phyloP scores from a whole-genome alignment of 441 rosid species.

The Eruca vesicaria region DNA sequence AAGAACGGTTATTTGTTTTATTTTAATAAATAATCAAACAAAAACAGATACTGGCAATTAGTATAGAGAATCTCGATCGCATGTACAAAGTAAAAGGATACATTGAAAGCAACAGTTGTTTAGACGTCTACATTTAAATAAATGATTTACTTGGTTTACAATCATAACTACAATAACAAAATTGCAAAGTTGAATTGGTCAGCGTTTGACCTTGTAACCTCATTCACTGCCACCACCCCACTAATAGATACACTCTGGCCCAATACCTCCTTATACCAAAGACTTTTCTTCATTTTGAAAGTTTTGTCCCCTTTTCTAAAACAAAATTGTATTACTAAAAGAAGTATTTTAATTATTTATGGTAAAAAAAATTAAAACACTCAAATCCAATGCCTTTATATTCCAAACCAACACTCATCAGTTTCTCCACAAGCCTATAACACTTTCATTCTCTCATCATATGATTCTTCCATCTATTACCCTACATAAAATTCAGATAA shows the following conservation, averaged over 20 bases:
- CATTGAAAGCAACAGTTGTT: slow-evolving; percentile 26
- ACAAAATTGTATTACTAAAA: not conserved
- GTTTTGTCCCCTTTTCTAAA: slow-evolving; percentile 48
- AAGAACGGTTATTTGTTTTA: not conserved
- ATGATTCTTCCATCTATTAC: not conserved
- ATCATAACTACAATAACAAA: slow-evolving; percentile 1
- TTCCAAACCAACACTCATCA: slow-evolving; percentile 34
- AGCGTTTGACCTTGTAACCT: slow-evolving; percentile 51
- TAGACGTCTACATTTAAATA: not conserved
- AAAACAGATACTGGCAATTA: not conserved
- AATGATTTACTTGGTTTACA: not conserved
- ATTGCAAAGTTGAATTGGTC: slow-evolving; percentile 54
- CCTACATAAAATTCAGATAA: not conserved
- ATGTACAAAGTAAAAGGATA: slow-evolving; percentile 31
- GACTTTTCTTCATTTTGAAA: slow-evolving; percentile 74
- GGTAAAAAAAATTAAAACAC: slow-evolving; percentile 60
- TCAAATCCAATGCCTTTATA: slow-evolving; percentile 30
- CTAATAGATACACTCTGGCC: slow-evolving; percentile 19
- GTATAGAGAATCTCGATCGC: slow-evolving; percentile 24
- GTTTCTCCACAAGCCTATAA: slow-evolving; percentile 12
- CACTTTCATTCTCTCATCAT: slow-evolving; percentile 14
- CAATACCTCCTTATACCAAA: slow-evolving; percentile 38
- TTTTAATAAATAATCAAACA: slow-evolving; percentile 10
- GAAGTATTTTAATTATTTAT: not conserved
- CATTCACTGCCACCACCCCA: slow-evolving; percentile 33